Evolutionary conservation across 176 grass and related monocot species (phyloP).

Genomic region (Zea luxurians): DNA sequence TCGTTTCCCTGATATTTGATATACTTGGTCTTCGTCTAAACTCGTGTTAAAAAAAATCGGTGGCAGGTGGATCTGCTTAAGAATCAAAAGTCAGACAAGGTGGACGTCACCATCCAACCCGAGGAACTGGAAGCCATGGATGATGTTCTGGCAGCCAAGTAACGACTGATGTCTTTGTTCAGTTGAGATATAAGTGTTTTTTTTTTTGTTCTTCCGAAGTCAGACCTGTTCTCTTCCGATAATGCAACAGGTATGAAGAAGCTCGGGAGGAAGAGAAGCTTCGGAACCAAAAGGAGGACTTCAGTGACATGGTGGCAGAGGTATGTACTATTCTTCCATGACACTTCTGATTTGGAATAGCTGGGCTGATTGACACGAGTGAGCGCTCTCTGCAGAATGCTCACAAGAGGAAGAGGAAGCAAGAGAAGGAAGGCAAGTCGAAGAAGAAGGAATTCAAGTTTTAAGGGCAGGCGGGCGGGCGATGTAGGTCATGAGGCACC

Average conservation of each 20-base stretch:
- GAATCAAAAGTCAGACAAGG: constrained; percentile 91
- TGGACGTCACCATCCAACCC: constrained; percentile 96
- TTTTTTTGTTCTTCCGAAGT: neutral
- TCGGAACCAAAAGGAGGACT: constrained; percentile 93
- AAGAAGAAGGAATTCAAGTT: constrained; percentile 99
- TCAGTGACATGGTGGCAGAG: constrained; percentile 99
- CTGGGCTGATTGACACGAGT: neutral
- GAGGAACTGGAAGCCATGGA: constrained; percentile 98
- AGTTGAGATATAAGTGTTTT: neutral
- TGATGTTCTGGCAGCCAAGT: constrained; percentile 97
- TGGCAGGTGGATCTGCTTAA: constrained; percentile 90
- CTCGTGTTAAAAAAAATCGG: neutral
- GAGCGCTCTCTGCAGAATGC: constrained; percentile 56
- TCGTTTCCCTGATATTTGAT: neutral
- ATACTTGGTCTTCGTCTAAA: neutral
- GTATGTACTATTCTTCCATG: constrained; percentile 29
- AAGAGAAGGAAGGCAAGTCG: constrained; percentile 83
- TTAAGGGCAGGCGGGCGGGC: neutral
- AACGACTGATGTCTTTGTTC: constrained; percentile 32
- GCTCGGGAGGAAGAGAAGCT: constrained; percentile 87
- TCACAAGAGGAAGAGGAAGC: constrained; percentile 88
- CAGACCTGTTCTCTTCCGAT: neutral
- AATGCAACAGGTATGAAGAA: constrained; percentile 70
- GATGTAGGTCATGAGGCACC: too few species aligned
- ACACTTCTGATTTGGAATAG: too few species aligned